Evolutionary conservation across 1,284 basidiomycete genomes (phyloP).

Genomic region (Sanghuangporus sanghuang): DNA sequence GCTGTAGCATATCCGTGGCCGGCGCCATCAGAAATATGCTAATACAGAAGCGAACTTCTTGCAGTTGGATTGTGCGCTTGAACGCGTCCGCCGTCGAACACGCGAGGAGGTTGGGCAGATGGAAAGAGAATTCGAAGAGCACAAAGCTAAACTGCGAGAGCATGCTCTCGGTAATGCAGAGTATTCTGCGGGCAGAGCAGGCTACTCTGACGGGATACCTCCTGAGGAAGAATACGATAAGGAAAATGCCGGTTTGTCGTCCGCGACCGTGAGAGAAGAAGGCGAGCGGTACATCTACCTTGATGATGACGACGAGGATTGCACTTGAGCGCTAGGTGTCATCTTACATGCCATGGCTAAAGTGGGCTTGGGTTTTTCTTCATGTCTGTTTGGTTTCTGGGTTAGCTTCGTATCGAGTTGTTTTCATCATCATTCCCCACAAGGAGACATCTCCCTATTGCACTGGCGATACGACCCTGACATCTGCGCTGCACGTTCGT

Average conservation of each 20-base stretch:
- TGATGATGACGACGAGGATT: constrained; percentile 12
- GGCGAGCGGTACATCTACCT: constrained; percentile 13
- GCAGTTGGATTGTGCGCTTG: constrained; percentile 77
- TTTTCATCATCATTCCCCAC: not conserved
- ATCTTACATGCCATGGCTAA: no score
- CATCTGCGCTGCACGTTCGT: not conserved
- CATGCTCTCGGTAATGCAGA: constrained; percentile 13
- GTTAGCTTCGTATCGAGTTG: not conserved
- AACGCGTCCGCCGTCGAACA: constrained; percentile 66
- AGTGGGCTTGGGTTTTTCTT: not conserved
- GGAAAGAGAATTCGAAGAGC: constrained; percentile 6
- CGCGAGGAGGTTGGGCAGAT: constrained; percentile 34
- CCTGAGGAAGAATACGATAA: constrained; percentile 17
- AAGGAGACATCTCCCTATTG: not conserved
- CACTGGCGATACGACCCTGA: not conserved
- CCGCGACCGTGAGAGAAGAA: not conserved
- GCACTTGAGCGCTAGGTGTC: not conserved
- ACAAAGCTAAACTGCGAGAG: not conserved
- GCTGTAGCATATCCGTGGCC: constrained; percentile 70
- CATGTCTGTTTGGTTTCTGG: not conserved
- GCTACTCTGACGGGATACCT: constrained; percentile 2
- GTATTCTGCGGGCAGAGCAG: constrained; percentile 3
- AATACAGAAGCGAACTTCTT: constrained; percentile 75
- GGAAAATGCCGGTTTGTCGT: not conserved
- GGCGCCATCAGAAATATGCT: constrained; percentile 86